These are phyloP conservation scores for sweet orange (Citrus sinensis) DNA, from an alignment of 345 rosid genomes.

Conservation along the genomic window DVS_A1.0 CM039167.1:25542501-25543000, in stretches of 20 bases:
- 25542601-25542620: no score
- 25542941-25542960: background rate
- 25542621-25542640: no score
- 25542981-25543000: background rate
- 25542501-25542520: no score
- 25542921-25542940: background rate
- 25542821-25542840: slow-evolving; percentile 12
- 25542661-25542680: background rate
- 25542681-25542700: background rate
- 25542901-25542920: slow-evolving; percentile 4
- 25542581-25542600: no score
- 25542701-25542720: slow-evolving; percentile 19
- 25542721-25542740: slow-evolving; percentile 29
- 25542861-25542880: slow-evolving; percentile 25
- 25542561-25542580: no score
- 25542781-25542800: slow-evolving; percentile 20
- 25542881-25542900: slow-evolving; percentile 23
- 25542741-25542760: slow-evolving; percentile 16
- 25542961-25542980: background rate
- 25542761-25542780: slow-evolving; percentile 28
- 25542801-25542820: background rate
- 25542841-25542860: slow-evolving; percentile 20
- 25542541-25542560: no score
- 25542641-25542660: no score
- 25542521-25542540: no score